Evolutionary conservation across 345 rosid genomes (phyloP).

Genomic region (Brassica nigra): DNA sequence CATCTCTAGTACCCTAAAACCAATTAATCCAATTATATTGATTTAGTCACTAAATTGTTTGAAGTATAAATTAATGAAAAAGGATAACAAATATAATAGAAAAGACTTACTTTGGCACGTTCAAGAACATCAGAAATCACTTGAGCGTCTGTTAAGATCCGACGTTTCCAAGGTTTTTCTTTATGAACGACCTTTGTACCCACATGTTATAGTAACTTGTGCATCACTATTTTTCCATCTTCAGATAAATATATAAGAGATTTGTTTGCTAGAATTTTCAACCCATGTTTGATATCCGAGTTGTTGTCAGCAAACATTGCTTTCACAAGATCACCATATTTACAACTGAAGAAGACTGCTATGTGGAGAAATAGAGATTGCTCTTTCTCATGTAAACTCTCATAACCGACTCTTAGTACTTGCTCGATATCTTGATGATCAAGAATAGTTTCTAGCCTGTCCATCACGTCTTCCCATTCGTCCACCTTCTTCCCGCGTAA

Average conservation of each 20-base stretch:
- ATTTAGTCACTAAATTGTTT: neutral
- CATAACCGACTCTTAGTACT: constrained; percentile 32
- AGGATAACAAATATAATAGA: neutral
- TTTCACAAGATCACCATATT: neutral
- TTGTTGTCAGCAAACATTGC: neutral
- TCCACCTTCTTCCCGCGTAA: neutral
- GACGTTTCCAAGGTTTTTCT: constrained; percentile 28
- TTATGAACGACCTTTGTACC: constrained; percentile 1
- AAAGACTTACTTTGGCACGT: constrained; percentile 11
- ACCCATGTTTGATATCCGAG: neutral
- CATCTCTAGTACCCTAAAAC: constrained; percentile 20
- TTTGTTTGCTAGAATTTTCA: constrained; percentile 10
- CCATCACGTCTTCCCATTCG: neutral
- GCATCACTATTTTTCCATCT: constrained; percentile 1
- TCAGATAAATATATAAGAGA: constrained; percentile 21
- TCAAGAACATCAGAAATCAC: constrained; percentile 32
- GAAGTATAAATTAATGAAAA: neutral
- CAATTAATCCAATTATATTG: neutral
- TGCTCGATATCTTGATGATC: neutral
- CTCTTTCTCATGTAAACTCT: constrained; percentile 27
- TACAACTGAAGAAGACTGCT: constrained; percentile 34
- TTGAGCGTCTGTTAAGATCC: constrained; percentile 13
- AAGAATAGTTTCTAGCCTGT: neutral
- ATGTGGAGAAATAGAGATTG: constrained; percentile 41
- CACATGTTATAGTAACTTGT: constrained; percentile 41